Evolutionary conservation across 352 stramenopile species (phyloP), one percentile per base, ranked within the genome.

Genomic region (Pythium sp.): DNA sequence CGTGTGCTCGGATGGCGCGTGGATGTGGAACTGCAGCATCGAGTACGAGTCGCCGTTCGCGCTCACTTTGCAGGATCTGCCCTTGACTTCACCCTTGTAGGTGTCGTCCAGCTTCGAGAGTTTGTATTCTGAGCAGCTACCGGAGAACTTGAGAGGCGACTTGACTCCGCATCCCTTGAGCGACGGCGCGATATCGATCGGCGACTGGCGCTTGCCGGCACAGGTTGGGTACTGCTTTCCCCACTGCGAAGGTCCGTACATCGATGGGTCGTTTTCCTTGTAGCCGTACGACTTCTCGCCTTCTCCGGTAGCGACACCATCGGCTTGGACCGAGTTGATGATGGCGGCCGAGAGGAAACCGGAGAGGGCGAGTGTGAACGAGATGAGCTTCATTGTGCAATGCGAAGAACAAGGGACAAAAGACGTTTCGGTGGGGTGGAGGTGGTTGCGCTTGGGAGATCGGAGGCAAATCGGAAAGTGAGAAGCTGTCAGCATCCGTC

Each of bases 1-100:
- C 26, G 64, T 79, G 78, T 86, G 78, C 61, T 86, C 78, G 6
- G 71, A 53, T 2, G 75, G 75, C 11, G 68, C 58, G 59, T 86
- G 78, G 60, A 70, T 68, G 61, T 86, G 78, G 20, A 76, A 59
- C 57, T 82, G 75, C 3, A 69, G 14, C 56, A 72, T 76, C 28
- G 58, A 47, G 64, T 68, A 79, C 4, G 41, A 34, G 30, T 34
- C 30, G 30, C 30, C 30, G 30, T 34, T 34, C 2, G 30, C 30
- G 30, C 2, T 34, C 2, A 34, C 30, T 2, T 2, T 5, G 30
- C 30, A 34, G 30, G 30, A 34, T 34, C 30, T 5, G 30, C 30
- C 30, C 30, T 34, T 34, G 2, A 34, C 30, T 34, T 34, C 30
- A 5, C 30, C 30, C 30, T 34, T 34, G 30, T 34, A 34, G 30